phyloP scores from a whole-genome alignment of 2,329 filamentous ascomycete genomes.

The Paracorniculantispora psalliotae region DNA sequence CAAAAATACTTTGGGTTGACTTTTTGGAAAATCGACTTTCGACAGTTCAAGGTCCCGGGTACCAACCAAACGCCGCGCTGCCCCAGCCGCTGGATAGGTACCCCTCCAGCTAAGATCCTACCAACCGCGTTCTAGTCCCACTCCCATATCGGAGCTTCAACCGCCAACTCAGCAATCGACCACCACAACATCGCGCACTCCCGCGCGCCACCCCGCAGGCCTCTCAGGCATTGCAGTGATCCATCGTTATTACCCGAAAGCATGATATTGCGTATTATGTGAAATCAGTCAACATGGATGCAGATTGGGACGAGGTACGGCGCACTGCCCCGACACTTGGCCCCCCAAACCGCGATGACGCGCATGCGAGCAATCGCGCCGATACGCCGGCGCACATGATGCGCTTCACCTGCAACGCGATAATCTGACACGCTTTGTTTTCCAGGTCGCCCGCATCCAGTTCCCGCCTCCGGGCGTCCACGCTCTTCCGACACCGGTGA shows the following conservation, averaged over 20 bases:
- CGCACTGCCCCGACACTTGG: constrained; percentile 14
- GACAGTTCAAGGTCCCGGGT: background rate
- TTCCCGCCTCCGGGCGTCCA: constrained; percentile 72
- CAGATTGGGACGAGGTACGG: constrained; percentile 63
- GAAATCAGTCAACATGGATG: constrained; percentile 51
- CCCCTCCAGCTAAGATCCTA: constrained; percentile 1
- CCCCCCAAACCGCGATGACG: constrained; percentile 12
- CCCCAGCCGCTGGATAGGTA: background rate
- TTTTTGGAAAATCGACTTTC: background rate
- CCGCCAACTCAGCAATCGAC: background rate
- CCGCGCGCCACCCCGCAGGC: background rate
- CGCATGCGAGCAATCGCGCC: constrained; percentile 18
- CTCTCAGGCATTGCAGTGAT: background rate
- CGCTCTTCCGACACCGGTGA: constrained; percentile 64
- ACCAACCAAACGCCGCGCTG: background rate
- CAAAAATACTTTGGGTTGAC: too few species aligned
- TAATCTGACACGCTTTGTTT: constrained; percentile 12
- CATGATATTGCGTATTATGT: constrained; percentile 34
- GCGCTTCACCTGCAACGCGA: background rate
- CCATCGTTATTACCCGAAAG: constrained; percentile 15
- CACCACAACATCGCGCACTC: constrained; percentile 3
- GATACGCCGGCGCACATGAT: constrained; percentile 1
- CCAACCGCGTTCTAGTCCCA: constrained; percentile 7
- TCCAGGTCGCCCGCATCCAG: constrained; percentile 72
- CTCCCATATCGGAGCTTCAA: constrained; percentile 1